Percentiles rank a stretch among this genome's conserved stretches.
Conservation (phyloP, 2,329 filamentous ascomycete species). For the Phoma sp. region DNA sequence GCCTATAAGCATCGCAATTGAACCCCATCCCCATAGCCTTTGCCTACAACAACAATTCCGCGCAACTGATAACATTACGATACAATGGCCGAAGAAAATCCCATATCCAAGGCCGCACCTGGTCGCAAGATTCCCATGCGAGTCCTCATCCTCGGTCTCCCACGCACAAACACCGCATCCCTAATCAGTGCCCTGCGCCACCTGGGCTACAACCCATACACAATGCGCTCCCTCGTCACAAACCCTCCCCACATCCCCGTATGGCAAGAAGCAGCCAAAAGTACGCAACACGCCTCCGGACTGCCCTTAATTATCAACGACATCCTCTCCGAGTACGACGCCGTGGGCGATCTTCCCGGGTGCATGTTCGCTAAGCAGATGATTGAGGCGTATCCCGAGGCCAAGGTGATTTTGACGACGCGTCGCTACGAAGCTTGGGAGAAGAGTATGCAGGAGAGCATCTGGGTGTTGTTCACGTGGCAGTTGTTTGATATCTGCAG, state of each 20-base stretch:
- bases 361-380: constrained; percentile 39
- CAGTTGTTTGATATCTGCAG: constrained; percentile 28
- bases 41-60: background rate
- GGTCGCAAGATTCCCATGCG: constrained; percentile 64
- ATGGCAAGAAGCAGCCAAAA: constrained; percentile 42
- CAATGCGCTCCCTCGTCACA: constrained; percentile 33
- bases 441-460: constrained; percentile 32
- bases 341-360: constrained; percentile 39
- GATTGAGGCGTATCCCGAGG: constrained; percentile 42
- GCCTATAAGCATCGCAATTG: background rate
- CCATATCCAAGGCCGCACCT: background rate
- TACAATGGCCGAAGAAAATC: background rate
- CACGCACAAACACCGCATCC: constrained; percentile 73
- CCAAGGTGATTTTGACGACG: constrained; percentile 46
- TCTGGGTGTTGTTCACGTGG: constrained; percentile 38
- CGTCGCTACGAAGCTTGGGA: constrained; percentile 39
- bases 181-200: constrained; percentile 51
- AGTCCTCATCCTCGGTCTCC: constrained; percentile 73
- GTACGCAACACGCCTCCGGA: constrained; percentile 27
- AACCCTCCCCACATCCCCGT: constrained; percentile 28
- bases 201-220: constrained; percentile 46
- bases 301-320: constrained; percentile 46
- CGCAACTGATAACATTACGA: background rate
- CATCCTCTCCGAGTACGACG: constrained; percentile 55
- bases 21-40: background rate